Conservation (phyloP, 164 flowering plant species). For the Euptelea pleiosperma region DNA sequence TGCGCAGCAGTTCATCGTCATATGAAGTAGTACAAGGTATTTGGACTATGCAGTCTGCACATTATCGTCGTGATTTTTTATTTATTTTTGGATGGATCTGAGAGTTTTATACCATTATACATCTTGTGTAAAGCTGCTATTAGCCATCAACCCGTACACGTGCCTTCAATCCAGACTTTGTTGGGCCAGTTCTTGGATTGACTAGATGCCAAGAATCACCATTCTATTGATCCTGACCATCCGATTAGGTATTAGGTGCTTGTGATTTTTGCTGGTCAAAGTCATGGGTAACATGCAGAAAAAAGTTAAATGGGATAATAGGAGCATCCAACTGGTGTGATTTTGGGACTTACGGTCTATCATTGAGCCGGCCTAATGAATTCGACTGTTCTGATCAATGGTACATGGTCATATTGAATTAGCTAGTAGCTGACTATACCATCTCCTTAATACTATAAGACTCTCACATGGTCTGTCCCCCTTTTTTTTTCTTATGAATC, state of each 20-base stretch:
- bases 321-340: background rate
- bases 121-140: background rate
- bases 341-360: background rate
- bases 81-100: no score
- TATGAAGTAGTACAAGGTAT: constrained; percentile 80
- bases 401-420: background rate
- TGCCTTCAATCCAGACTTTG: background rate
- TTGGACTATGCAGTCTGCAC: background rate
- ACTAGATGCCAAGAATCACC: background rate
- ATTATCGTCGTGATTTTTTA: background rate
- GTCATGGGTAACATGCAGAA: background rate
- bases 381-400: background rate
- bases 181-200: background rate
- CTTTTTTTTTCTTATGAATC: background rate
- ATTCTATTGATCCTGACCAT: background rate
- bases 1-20: constrained; percentile 67
- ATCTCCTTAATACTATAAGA: background rate
- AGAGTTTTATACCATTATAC: no score
- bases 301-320: background rate
- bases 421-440: background rate
- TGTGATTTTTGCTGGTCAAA: background rate
- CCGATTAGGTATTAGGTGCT: background rate
- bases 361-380: background rate
- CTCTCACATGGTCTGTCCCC: background rate
- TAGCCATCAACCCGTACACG: background rate